A percentile compares a stretch with the other conserved stretches of the same genome.
Evolutionary conservation across 495 filamentous ascomycete genomes (phyloP).

Genomic region (Aspergillus conjunctus): DNA sequence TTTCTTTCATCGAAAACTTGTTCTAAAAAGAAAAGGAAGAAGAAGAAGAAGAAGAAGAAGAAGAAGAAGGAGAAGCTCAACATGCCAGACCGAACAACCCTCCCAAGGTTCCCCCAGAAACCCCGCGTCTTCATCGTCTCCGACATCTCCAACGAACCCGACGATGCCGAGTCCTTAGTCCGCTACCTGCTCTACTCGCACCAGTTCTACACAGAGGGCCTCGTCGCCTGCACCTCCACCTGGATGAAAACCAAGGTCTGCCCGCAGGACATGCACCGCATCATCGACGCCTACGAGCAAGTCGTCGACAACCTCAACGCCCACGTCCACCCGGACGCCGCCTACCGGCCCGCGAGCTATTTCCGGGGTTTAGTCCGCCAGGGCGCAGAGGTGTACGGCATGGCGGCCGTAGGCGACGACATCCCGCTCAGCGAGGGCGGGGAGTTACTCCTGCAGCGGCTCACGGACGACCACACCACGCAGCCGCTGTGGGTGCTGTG

Average conservation of each 20-base stretch:
- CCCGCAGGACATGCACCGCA: conserved; percentile 42
- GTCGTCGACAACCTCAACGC: conserved; percentile 45
- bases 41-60: not conserved
- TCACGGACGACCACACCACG: conserved; percentile 25
- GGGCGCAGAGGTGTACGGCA: conserved; percentile 40
- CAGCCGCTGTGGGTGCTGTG: conserved; percentile 46
- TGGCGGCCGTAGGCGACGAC: conserved; percentile 33
- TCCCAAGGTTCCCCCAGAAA: conserved; percentile 20
- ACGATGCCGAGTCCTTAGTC: conserved; percentile 46
- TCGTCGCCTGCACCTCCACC: conserved; percentile 46
- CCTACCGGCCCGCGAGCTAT: conserved; percentile 37
- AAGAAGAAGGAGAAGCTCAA: not conserved
- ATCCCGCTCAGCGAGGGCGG: conserved; percentile 40
- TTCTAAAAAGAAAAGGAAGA: not conserved
- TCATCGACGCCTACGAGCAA: conserved; percentile 43
- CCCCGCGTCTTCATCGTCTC: conserved; percentile 47
- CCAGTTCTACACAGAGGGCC: conserved; percentile 45
- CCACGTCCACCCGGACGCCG: conserved; percentile 37
- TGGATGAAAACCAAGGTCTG: conserved; percentile 39
- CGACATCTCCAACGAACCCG: conserved; percentile 50
- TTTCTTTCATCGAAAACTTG: too few relatives aligned
- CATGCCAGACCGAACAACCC: conserved; percentile 3
- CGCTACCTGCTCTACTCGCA: conserved; percentile 49
- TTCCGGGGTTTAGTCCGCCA: conserved; percentile 33
- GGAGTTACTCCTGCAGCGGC: conserved; percentile 40